These are phyloP conservation scores for Orbilia oligospora DNA, from an alignment of 2,329 filamentous ascomycete genomes.

Conservation along the genomic window DNA sequence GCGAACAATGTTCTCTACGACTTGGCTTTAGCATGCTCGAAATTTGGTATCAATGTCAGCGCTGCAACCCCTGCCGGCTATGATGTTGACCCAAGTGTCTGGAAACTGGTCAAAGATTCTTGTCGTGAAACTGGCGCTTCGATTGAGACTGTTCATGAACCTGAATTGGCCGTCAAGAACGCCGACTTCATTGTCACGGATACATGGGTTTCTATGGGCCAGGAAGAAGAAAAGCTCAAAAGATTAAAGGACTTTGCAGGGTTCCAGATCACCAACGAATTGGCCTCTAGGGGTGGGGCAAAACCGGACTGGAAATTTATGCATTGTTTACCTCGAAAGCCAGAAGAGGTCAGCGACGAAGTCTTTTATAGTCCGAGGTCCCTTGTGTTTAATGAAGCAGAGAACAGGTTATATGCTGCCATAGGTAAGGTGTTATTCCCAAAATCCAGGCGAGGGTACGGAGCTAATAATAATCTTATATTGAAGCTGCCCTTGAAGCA, in stretches of 20 bases:
- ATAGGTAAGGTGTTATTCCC: constrained; percentile 70
- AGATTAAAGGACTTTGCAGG: constrained; percentile 85
- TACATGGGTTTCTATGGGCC: constrained; percentile 98
- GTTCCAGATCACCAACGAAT: constrained; percentile 89
- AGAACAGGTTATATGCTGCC: constrained; percentile 94
- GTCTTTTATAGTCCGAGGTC: constrained; percentile 91
- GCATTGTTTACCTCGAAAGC: constrained; percentile 94
- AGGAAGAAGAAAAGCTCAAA: constrained; percentile 86
- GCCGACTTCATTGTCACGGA: constrained; percentile 95
- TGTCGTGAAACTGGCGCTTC: constrained; percentile 54
- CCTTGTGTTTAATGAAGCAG: constrained; percentile 91
- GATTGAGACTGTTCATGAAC: constrained; percentile 70
- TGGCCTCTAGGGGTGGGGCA: constrained; percentile 86
- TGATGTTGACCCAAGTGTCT: constrained; percentile 82
- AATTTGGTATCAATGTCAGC: constrained; percentile 86
- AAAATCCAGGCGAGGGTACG: background rate
- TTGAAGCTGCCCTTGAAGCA: constrained; percentile 78
- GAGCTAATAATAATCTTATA: constrained; percentile 4
- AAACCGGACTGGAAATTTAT: constrained; percentile 96
- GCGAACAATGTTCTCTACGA: constrained; percentile 98
- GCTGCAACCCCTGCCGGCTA: constrained; percentile 91
- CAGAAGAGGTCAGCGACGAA: constrained; percentile 92
- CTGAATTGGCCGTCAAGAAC: constrained; percentile 85
- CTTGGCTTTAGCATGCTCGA: constrained; percentile 86
- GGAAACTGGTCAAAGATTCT: constrained; percentile 66